Conservation (phyloP, 116 monocot genomes). For the Thalassia testudinum region DNA sequence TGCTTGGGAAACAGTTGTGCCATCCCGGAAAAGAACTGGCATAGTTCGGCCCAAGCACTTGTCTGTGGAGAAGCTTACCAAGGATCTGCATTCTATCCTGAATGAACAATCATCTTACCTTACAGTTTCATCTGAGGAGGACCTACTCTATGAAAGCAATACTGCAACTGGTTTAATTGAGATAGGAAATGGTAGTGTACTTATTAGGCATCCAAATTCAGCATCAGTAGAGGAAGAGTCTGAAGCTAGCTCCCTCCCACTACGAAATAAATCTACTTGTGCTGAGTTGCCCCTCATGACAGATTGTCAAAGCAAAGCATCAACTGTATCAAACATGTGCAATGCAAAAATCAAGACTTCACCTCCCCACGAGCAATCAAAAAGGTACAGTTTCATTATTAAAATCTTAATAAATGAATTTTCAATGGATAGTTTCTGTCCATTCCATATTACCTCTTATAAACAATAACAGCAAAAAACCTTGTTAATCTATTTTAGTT, state of each 20-base stretch:
- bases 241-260: conserved; percentile 78
- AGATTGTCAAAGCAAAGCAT: conserved; percentile 25
- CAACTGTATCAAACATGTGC: conserved; percentile 9
- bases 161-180: conserved; percentile 53
- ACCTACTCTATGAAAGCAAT: conserved; percentile 58
- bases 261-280: conserved; percentile 26
- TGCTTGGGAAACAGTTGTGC: conserved; percentile 60
- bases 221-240: conserved; percentile 74
- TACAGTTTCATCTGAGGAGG: conserved; percentile 47
- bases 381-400: not conserved
- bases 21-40: conserved; percentile 64
- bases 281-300: conserved; percentile 27
- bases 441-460: no score
- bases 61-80: conserved; percentile 75
- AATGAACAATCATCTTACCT: conserved; percentile 49
- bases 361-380: not conserved
- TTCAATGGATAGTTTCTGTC: no score
- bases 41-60: conserved; percentile 43
- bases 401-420: no score
- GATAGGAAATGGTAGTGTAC: conserved; percentile 75
- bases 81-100: conserved; percentile 61
- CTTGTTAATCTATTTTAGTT: no score
- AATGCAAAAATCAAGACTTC: conserved; percentile 5
- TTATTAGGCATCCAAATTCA: conserved; percentile 51
- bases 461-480: no score